Conservation (phyloP, 202 grass and related monocot genomes). For the Saccharum hybrid region DNA sequence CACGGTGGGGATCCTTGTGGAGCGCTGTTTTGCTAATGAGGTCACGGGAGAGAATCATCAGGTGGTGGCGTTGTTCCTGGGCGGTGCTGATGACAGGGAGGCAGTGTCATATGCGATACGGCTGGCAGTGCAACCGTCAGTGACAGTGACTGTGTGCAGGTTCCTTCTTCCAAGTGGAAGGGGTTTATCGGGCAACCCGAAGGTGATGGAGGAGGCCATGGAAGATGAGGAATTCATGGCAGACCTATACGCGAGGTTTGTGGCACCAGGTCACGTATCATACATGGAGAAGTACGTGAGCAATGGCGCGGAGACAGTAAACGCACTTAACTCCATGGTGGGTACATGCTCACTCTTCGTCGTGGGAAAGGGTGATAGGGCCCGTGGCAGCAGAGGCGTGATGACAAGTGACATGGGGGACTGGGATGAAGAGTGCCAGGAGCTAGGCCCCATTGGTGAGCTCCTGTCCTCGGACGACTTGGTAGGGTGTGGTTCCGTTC, state of each 20-base stretch:
- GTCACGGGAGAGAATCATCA: background rate
- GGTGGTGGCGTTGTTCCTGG: conserved; percentile 71
- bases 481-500: conserved; percentile 55
- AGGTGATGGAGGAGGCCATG: conserved; percentile 12
- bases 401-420: conserved; percentile 62
- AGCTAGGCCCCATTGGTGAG: conserved; percentile 75
- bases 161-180: conserved; percentile 31
- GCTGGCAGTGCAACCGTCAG: conserved; percentile 42
- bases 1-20: conserved; percentile 75
- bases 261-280: conserved; percentile 44
- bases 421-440: conserved; percentile 56
- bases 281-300: conserved; percentile 57
- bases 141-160: conserved; percentile 52
- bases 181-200: background rate
- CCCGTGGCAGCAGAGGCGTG: background rate
- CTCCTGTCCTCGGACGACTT: conserved; percentile 76
- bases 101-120: conserved; percentile 59
- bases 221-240: conserved; percentile 65
- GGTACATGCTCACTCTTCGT: conserved; percentile 65
- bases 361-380: conserved; percentile 45
- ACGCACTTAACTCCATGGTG: conserved; percentile 49
- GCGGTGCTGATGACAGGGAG: conserved; percentile 75
- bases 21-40: conserved; percentile 37
- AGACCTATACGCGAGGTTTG: conserved; percentile 45
- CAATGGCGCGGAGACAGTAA: conserved; percentile 59